Conservation (phyloP, 306 rosid genomes). For the Corylus avellana region DNA sequence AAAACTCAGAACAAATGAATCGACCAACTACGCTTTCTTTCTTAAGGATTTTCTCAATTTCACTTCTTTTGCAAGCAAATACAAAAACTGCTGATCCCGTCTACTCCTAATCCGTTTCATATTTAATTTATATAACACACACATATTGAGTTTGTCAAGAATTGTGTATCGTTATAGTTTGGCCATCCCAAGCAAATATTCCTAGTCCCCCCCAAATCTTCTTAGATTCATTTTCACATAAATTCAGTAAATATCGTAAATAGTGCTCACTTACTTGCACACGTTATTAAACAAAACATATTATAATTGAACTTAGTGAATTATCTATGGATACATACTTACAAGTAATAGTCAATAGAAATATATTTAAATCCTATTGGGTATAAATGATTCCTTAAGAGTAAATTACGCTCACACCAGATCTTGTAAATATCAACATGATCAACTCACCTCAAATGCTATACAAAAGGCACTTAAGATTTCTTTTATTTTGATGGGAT, state of each 20-base stretch:
- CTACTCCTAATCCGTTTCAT: no score
- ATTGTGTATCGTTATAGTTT: background rate
- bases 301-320: background rate
- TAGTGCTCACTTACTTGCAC: no score
- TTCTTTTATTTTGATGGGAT: background rate
- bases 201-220: background rate
- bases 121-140: no score
- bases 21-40: background rate
- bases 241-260: no score
- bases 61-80: background rate
- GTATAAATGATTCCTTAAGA: background rate
- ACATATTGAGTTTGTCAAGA: no score
- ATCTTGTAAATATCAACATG: background rate
- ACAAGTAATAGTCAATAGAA: background rate
- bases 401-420: background rate
- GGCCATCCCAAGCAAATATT: background rate
- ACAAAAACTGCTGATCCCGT: background rate
- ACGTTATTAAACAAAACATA: no score
- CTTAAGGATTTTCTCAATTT: background rate
- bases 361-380: background rate
- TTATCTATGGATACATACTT: background rate
- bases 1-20: no score
- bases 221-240: background rate
- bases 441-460: background rate
- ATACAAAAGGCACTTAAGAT: background rate